These are phyloP conservation scores for Salvia sclarea DNA, from an alignment of 305 asterid species.

Conservation along the genomic window DNA sequence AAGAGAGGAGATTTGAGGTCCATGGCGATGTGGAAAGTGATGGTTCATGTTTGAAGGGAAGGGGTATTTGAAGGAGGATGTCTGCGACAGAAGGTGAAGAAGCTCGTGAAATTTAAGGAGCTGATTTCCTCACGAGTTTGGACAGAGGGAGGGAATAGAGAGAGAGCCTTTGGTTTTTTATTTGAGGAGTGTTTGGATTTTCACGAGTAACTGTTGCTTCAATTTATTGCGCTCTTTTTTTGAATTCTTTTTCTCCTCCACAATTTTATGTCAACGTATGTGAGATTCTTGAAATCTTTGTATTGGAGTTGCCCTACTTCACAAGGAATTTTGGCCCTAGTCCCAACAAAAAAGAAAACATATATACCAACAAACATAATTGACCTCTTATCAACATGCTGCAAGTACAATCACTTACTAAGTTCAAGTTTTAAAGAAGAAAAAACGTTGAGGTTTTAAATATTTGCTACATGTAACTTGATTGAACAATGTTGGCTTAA, in stretches of 20 bases:
- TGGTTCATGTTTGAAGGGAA: slow-evolving; percentile 28
- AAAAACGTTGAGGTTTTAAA: no score
- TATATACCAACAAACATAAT: neutral
- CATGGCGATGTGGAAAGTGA: slow-evolving; percentile 37
- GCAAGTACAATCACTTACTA: no score
- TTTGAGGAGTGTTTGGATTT: slow-evolving; percentile 34
- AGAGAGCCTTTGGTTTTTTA: slow-evolving; percentile 24
- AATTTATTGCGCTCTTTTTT: slow-evolving; percentile 31
- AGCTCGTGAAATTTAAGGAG: slow-evolving; percentile 90
- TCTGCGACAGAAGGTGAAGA: slow-evolving; percentile 47
- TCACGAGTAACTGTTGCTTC: slow-evolving; percentile 59
- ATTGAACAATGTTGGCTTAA: no score
- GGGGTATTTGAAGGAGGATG: slow-evolving; percentile 70
- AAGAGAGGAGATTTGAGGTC: slow-evolving; percentile 30
- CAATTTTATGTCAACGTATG: neutral
- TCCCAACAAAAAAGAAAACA: neutral
- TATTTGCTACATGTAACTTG: no score
- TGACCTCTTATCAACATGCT: neutral
- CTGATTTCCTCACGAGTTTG: slow-evolving; percentile 88
- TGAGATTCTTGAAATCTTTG: slow-evolving; percentile 4
- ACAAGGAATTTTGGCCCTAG: slow-evolving; percentile 4
- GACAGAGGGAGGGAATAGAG: slow-evolving; percentile 31
- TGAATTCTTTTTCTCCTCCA: neutral
- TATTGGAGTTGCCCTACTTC: slow-evolving; percentile 14
- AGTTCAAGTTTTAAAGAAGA: no score